Evolutionary conservation across 345 rosid species (phyloP).

Genomic region (Syzygium aqueum): DNA sequence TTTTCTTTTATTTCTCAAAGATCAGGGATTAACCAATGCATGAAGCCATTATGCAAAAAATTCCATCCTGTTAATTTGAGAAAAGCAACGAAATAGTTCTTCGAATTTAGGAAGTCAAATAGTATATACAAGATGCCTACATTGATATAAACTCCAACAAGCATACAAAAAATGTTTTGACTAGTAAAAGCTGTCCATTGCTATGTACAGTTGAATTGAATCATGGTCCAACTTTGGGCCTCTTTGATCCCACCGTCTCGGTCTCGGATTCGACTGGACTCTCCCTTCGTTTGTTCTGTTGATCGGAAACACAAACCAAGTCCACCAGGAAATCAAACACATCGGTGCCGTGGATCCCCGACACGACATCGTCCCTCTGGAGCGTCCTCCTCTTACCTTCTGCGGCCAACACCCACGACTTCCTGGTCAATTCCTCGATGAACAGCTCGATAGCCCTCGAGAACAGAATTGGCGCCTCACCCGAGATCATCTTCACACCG

Average conservation of each 20-base stretch:
- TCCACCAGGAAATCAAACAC: slow-evolving; percentile 42
- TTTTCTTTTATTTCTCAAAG: background rate
- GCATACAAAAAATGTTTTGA: background rate
- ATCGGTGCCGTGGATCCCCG: slow-evolving; percentile 43
- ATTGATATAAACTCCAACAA: background rate
- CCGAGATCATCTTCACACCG: slow-evolving; percentile 55
- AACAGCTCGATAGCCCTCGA: slow-evolving; percentile 53
- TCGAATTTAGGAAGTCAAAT: background rate
- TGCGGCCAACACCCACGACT: slow-evolving; percentile 43
- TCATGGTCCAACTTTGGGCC: background rate
- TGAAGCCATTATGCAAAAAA: background rate
- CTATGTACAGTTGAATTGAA: background rate
- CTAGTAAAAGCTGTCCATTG: background rate
- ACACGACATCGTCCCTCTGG: slow-evolving; percentile 44
- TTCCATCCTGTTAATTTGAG: background rate
- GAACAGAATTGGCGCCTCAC: slow-evolving; percentile 50
- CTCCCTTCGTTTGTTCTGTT: background rate
- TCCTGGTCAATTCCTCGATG: slow-evolving; percentile 40
- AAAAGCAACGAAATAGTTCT: background rate
- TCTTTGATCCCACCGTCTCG: background rate
- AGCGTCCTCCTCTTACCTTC: slow-evolving; percentile 53
- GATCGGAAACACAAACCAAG: slow-evolving; percentile 11
- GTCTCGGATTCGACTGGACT: background rate
- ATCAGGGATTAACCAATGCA: background rate
- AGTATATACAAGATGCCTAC: background rate